A percentile compares a stretch with the other conserved stretches of the same genome.
Conservation (phyloP, 352 stramenopile species). For the Phytophthora palmivora region DNA sequence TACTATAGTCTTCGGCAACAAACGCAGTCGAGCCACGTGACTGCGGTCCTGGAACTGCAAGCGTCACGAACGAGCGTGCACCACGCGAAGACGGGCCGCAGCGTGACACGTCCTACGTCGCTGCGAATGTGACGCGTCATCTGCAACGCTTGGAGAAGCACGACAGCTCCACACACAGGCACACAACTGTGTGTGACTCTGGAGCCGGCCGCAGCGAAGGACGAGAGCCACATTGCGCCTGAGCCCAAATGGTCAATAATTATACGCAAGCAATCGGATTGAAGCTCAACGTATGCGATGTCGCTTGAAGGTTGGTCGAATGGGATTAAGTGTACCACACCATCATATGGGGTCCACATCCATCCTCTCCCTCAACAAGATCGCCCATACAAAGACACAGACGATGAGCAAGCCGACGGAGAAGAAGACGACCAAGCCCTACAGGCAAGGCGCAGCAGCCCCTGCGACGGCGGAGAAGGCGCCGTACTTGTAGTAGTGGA, state of each 20-base stretch:
- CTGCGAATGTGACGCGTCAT: slow-evolving; percentile 45
- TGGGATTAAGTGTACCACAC: slow-evolving; percentile 15
- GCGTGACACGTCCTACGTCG: slow-evolving; percentile 42
- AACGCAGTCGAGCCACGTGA: slow-evolving; percentile 46
- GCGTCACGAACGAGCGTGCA: slow-evolving; percentile 61
- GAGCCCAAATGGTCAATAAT: slow-evolving; percentile 19
- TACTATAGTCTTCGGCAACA: slow-evolving; percentile 23
- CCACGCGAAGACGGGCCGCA: slow-evolving; percentile 50
- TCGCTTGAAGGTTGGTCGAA: no score
- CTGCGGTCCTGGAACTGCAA: slow-evolving; percentile 29
- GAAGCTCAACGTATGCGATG: slow-evolving; percentile 11
- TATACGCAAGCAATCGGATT: slow-evolving; percentile 44
- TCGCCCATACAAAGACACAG: slow-evolving; percentile 11
- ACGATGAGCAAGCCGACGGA: slow-evolving; percentile 50
- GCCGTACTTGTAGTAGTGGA: slow-evolving; percentile 79
- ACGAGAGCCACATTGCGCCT: slow-evolving; percentile 64
- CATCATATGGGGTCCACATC: slow-evolving; percentile 6
- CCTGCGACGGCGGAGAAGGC: slow-evolving; percentile 56
- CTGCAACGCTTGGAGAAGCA: not conserved
- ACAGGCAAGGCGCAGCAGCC: slow-evolving; percentile 21
- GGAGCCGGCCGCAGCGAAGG: slow-evolving; percentile 39
- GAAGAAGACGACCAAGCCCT: slow-evolving; percentile 36
- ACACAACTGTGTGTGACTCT: slow-evolving; percentile 24
- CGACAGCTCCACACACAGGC: slow-evolving; percentile 43
- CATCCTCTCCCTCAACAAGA: slow-evolving; percentile 12